These are phyloP conservation scores for Leptographium lundbergii DNA, from an alignment of 2,329 filamentous ascomycete species.

Conservation along the genomic window DNA sequence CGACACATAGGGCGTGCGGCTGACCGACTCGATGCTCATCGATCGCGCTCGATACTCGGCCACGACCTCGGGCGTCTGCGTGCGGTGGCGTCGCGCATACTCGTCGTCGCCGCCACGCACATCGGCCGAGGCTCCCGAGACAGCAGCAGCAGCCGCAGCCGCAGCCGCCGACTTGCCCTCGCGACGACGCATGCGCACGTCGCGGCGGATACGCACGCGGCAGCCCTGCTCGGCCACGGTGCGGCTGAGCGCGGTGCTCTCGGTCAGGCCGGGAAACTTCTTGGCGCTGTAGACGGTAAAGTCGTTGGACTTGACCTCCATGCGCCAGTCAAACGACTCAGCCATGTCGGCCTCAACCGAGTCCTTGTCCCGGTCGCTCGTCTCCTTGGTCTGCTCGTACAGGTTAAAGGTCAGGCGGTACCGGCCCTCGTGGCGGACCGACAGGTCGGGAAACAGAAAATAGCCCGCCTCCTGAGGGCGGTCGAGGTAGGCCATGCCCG, in stretches of 20 bases:
- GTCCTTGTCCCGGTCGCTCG: constrained; percentile 59
- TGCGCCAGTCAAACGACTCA: constrained; percentile 63
- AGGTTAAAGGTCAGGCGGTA: constrained; percentile 88
- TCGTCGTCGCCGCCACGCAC: constrained; percentile 12
- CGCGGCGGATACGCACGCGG: constrained; percentile 86
- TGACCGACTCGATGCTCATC: constrained; percentile 19
- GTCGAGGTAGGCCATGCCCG: constrained; percentile 91
- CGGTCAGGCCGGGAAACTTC: constrained; percentile 90
- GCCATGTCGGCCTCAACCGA: constrained; percentile 20
- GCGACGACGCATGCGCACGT: constrained; percentile 38
- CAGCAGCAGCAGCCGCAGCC: constrained; percentile 1
- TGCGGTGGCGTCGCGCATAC: constrained; percentile 18
- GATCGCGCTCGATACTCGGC: constrained; percentile 20
- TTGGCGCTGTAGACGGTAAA: constrained; percentile 94
- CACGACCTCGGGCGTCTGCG: constrained; percentile 19
- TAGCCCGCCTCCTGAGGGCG: constrained; percentile 71
- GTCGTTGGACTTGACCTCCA: constrained; percentile 77
- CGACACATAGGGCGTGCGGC: constrained; percentile 18
- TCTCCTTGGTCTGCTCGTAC: constrained; percentile 85
- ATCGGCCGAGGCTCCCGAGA: neutral
- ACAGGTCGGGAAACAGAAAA: constrained; percentile 95
- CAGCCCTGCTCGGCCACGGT: constrained; percentile 94
- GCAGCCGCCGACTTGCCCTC: constrained; percentile 28
- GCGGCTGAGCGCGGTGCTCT: constrained; percentile 79
- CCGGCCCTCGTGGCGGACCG: constrained; percentile 86